phyloP scores from a whole-genome alignment of 805 yeast species.

The Ogataea corticis region DNA sequence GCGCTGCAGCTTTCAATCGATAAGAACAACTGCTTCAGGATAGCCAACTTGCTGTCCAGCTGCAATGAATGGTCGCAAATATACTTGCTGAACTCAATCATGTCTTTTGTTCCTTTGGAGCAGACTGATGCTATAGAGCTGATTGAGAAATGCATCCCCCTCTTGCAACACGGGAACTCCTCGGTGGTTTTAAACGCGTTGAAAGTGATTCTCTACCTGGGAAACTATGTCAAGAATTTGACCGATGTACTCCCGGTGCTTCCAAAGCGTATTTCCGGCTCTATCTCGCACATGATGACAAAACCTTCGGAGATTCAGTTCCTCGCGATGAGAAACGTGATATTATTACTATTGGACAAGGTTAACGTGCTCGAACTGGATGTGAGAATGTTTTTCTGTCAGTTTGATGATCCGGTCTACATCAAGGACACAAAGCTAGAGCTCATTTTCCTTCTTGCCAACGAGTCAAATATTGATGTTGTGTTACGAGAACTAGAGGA shows the following conservation, averaged over 20 bases:
- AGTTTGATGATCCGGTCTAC: slow-evolving; percentile 82
- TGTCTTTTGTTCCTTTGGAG: slow-evolving; percentile 69
- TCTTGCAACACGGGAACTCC: slow-evolving; percentile 76
- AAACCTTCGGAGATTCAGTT: slow-evolving; percentile 86
- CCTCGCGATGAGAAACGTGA: slow-evolving; percentile 76
- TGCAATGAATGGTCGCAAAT: slow-evolving; percentile 76
- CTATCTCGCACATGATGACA: slow-evolving; percentile 65
- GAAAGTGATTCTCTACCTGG: slow-evolving; percentile 66
- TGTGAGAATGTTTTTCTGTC: slow-evolving; percentile 79
- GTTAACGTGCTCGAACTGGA: slow-evolving; percentile 62
- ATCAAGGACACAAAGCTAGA: slow-evolving; percentile 89
- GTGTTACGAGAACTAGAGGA: slow-evolving; percentile 78
- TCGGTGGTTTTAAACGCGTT: slow-evolving; percentile 78
- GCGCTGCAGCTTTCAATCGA: slow-evolving; percentile 55
- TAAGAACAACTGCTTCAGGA: slow-evolving; percentile 43
- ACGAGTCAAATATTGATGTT: slow-evolving; percentile 54
- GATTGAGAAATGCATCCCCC: slow-evolving; percentile 66
- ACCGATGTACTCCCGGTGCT: slow-evolving; percentile 56
- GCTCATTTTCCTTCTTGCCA: slow-evolving; percentile 77
- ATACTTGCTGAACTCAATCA: slow-evolving; percentile 61
- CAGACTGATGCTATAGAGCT: slow-evolving; percentile 64
- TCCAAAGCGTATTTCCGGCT: slow-evolving; percentile 61
- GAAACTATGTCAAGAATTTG: slow-evolving; percentile 66
- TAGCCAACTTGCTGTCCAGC: slow-evolving; percentile 41
- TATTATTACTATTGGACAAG: slow-evolving; percentile 66